These are phyloP conservation scores for Talaromyces liani DNA, from an alignment of 495 filamentous ascomycete species.

Conservation along the genomic window DNA sequence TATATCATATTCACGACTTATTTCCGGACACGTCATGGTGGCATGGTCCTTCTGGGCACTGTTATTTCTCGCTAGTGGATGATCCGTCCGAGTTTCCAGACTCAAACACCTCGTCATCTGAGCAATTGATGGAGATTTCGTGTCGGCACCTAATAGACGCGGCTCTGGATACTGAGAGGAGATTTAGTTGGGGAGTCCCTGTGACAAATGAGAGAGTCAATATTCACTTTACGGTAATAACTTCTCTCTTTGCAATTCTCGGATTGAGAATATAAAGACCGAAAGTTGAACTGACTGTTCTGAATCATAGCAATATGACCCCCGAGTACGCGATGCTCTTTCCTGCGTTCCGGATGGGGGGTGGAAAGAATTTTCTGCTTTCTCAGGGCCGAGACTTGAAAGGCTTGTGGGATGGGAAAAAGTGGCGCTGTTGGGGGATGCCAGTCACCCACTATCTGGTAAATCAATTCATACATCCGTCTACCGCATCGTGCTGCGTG, in stretches of 20 bases:
- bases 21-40: constrained; percentile 37
- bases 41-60: constrained; percentile 33
- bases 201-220: constrained; percentile 36
- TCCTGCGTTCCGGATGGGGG: constrained; percentile 23
- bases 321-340: constrained; percentile 26
- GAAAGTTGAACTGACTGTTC: not conserved
- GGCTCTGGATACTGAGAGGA: constrained; percentile 17
- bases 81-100: constrained; percentile 15
- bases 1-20: constrained; percentile 27
- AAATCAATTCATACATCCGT: not conserved
- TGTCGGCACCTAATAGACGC: constrained; percentile 1
- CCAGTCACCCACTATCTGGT: constrained; percentile 36
- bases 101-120: not conserved
- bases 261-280: not conserved
- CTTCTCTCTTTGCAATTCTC: not conserved
- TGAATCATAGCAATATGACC: constrained; percentile 22
- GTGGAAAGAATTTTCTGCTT: constrained; percentile 39
- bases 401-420: constrained; percentile 35
- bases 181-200: constrained; percentile 39
- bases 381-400: constrained; percentile 28
- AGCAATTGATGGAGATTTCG: constrained; percentile 4
- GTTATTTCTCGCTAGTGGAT: constrained; percentile 37
- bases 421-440: constrained; percentile 40
- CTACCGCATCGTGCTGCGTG: not conserved
- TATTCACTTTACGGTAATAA: constrained; percentile 11